Percentiles rank a stretch among this genome's conserved stretches.
Conservation (phyloP, 352 stramenopile genomes). For the Phytophthora tubulina region DNA sequence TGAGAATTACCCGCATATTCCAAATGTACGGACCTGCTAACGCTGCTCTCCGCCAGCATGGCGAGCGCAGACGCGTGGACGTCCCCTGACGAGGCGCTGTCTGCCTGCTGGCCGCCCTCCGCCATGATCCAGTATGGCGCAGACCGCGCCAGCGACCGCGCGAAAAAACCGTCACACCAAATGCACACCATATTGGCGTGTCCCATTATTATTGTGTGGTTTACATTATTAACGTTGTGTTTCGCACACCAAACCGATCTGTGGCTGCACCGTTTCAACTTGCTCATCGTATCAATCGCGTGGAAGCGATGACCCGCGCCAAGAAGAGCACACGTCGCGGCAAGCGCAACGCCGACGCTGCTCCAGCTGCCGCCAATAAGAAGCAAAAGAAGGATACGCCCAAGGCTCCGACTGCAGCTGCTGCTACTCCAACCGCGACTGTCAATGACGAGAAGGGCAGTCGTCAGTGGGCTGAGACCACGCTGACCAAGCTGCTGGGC, state of each 20-base stretch:
- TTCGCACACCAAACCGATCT: slow-evolving; percentile 12
- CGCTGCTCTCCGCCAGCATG: slow-evolving; percentile 29
- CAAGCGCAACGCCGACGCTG: slow-evolving; percentile 51
- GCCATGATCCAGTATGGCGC: slow-evolving; percentile 31
- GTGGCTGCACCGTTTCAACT: slow-evolving; percentile 4
- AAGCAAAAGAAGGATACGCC: slow-evolving; percentile 43
- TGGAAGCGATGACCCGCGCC: slow-evolving; percentile 55
- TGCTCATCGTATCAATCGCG: slow-evolving; percentile 10
- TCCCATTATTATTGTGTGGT: not conserved
- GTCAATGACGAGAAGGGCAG: slow-evolving; percentile 25
- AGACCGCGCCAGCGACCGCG: slow-evolving; percentile 12
- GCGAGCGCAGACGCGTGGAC: slow-evolving; percentile 18
- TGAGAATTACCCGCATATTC: not conserved
- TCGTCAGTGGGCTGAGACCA: slow-evolving; percentile 40
- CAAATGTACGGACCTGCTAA: slow-evolving; percentile 13
- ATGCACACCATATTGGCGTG: slow-evolving; percentile 12
- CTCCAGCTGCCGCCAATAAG: slow-evolving; percentile 44
- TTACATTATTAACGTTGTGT: not conserved
- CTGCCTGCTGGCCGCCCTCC: slow-evolving; percentile 7
- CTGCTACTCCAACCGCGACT: slow-evolving; percentile 2
- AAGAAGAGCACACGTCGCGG: slow-evolving; percentile 53
- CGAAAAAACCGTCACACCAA: slow-evolving; percentile 26
- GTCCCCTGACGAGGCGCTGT: slow-evolving; percentile 4
- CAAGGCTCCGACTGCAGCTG: slow-evolving; percentile 8
- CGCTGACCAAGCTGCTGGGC: slow-evolving; percentile 64